Base-by-base conservation (phyloP, 2,329 filamentous ascomycete genomes). In the Huntiella decipiens region DNA sequence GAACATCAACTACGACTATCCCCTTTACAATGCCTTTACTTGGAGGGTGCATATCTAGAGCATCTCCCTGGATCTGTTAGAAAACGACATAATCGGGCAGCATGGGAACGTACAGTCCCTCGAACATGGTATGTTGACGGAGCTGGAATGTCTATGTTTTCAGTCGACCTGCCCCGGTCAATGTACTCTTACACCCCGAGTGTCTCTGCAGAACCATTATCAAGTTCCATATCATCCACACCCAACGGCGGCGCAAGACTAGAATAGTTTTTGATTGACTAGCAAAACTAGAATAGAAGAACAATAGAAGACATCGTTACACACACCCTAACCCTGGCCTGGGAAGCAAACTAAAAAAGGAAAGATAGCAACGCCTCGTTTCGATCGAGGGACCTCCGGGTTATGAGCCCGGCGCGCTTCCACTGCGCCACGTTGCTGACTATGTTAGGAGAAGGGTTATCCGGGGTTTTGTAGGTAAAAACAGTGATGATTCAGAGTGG, bases 91-190 rank as follows among this genome's bases (percentile, higher is more conserved):
- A 38, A 55, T 2, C 12, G 34, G 34, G 12, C 12, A 13, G 53
- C 54, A n/a, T 68, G 65, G 64, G 62, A 68, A 49, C 53, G 57
- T 22, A 59, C 65, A 19, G 63, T 66, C 1, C 54, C 67, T 13
- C 53, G 56, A 19, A 57, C 58, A 45, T 68, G 65, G 65, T 55
- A 59, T 16, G 53, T 53, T 16, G 65, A 67, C 38, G 56, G 22
- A 8, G 22, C 22, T 10, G 22, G 22, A 28, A 28, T 28, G 8
- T 28, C 22, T 28, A 7, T 28, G 22, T 5, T 28, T 10, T 28
- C 22, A 2, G 22, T 10, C 22, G 22, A 28, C 8, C 8, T 28
- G 5, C 22, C 22, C 22, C 6, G 22, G 3, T 28, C 22, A 28
- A 28, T 28, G 22, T 28, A 28, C 22, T 28, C 22, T 7, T 28